A percentile compares a stretch with the other conserved stretches of the same genome.
These are phyloP conservation scores for Rhododendron williamsianum DNA, from an alignment of 148 eudicot species.

Conservation along the genomic window DNA sequence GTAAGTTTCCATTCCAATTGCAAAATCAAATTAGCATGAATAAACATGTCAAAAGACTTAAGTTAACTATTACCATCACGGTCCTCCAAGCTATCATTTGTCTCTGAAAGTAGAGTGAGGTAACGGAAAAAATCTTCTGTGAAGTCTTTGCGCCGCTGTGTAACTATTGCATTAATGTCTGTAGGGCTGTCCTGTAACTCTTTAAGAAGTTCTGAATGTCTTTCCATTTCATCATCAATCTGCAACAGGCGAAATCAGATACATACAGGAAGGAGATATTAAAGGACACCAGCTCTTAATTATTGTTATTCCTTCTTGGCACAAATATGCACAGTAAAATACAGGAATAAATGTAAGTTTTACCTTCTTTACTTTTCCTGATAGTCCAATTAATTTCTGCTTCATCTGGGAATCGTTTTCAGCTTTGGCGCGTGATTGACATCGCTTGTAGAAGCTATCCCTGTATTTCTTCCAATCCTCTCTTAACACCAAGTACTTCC, in stretches of 20 bases:
- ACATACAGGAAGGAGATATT: not conserved
- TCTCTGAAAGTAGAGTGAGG: conserved; percentile 63
- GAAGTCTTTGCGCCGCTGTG: conserved; percentile 81
- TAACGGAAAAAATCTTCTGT: conserved; percentile 76
- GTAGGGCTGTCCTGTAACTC: conserved; percentile 76
- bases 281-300: not conserved
- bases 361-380: conserved; percentile 79
- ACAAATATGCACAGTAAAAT: not conserved
- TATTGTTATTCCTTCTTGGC: not conserved
- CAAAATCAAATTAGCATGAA: not conserved
- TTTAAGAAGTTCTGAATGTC: conserved; percentile 63
- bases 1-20: not conserved
- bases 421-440: conserved; percentile 47
- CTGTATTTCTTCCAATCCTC: conserved; percentile 91
- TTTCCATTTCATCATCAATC: conserved; percentile 97
- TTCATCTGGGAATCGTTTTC: conserved; percentile 57
- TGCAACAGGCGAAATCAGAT: conserved; percentile 43
- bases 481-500: conserved; percentile 66
- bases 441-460: conserved; percentile 61
- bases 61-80: conserved; percentile 62
- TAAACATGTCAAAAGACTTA: not conserved
- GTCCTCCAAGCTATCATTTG: conserved; percentile 75
- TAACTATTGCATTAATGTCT: conserved; percentile 78
- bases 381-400: conserved; percentile 46
- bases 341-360: not conserved